Base-by-base conservation (phyloP, 495 filamentous ascomycete genomes). In the Penicillium fimorum region DNA sequence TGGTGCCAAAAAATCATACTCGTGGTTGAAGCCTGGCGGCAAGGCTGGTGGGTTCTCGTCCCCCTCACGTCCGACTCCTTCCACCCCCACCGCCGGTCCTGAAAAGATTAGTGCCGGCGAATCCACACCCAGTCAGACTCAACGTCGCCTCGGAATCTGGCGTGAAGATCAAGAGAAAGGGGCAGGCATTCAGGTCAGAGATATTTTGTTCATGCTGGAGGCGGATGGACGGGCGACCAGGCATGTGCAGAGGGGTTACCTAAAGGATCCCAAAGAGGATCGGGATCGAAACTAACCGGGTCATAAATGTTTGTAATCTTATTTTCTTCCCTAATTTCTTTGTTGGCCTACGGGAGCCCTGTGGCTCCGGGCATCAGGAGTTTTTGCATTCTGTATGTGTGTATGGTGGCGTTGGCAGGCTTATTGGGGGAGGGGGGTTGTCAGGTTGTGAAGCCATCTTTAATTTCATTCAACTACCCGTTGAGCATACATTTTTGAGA, bases 151-250 rank as follows among this genome's bases (percentile, higher is more conserved):
- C 41, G 79, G 79, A 22, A 62, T 68, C 2, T 79, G 77, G 71
- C 70, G 77, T 18, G 79, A 82, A 61, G 79, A 81, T 50, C 70
- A 68, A 55, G 73, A 75, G 13, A 72, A 71, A 48, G 79, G 79
- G 5, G 52, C 65, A 18, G 70, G 75, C 0, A 78, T 82, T 54
- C 77, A 80, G 51, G 64, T 80, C 20, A 70, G 79, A 35, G 79
- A 82, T 59, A 62, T 82, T 11, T 53, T 82, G 22, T 79, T 77
- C 47, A 78, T 79, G 63, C 68, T 81, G 15, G 79, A 82, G 58
- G 64, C 70, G 15, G 79, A 82, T 61, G 72, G 79, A 17, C 69
- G 75, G 55, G 75, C 68, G 15, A 67, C 68, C 17, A 70, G 72
- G 25, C 76, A 79, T 62, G 63, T 79, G 20, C 76, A 79, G 59